Conservation (phyloP, 306 rosid genomes). For the Biancaea sappan region DNA sequence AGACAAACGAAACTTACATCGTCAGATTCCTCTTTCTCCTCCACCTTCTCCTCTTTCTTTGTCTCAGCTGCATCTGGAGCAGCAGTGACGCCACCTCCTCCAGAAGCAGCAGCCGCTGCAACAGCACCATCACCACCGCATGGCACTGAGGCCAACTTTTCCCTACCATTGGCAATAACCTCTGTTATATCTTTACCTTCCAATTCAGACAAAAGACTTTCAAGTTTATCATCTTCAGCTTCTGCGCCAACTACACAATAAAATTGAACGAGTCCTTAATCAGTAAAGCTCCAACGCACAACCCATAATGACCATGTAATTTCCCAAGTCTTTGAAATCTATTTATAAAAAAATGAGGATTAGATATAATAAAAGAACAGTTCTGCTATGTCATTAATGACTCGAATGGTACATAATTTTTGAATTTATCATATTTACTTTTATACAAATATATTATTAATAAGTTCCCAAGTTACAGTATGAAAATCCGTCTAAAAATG, state of each 20-base stretch:
- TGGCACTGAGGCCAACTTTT: conserved; percentile 64
- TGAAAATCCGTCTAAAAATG: not conserved
- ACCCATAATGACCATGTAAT: not conserved
- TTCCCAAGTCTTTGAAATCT: not conserved
- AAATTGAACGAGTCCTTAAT: not conserved
- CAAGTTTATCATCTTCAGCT: conserved; percentile 49
- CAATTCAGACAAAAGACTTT: conserved; percentile 45
- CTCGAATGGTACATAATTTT: not conserved
- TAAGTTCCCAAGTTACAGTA: not conserved
- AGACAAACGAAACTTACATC: conserved; percentile 51
- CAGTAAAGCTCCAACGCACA: not conserved
- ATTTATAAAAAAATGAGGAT: not conserved
- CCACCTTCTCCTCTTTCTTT: conserved; percentile 74
- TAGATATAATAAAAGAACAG: not conserved
- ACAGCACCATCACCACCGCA: conserved; percentile 59
- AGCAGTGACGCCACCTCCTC: conserved; percentile 36
- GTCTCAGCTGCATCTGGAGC: conserved; percentile 61
- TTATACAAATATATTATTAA: not conserved
- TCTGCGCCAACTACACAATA: conserved; percentile 62
- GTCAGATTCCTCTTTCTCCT: conserved; percentile 70
- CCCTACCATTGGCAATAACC: conserved; percentile 62
- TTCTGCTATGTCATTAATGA: not conserved
- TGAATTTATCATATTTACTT: not conserved
- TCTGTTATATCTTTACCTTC: conserved; percentile 62
- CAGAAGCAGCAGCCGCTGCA: conserved; percentile 44